These are phyloP conservation scores for Dovyalis caffra DNA, from an alignment of 345 rosid genomes.

Conservation along the genomic window DNA sequence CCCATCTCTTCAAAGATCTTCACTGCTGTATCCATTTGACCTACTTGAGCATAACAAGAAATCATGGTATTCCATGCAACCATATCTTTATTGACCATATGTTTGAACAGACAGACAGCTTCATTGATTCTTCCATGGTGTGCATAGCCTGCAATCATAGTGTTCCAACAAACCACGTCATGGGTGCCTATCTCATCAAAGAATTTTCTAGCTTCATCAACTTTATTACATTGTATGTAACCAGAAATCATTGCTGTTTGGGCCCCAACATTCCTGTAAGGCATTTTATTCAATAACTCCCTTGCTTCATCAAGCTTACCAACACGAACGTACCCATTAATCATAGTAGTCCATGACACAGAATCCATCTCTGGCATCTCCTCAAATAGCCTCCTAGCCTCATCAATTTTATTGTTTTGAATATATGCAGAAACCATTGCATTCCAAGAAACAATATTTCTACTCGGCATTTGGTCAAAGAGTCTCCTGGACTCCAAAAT, in stretches of 20 bases:
- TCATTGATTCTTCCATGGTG: slow-evolving; percentile 34
- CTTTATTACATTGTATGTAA: slow-evolving; percentile 21
- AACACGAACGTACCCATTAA: slow-evolving; percentile 36
- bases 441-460: no score
- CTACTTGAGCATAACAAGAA: slow-evolving; percentile 37
- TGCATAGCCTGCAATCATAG: slow-evolving; percentile 40
- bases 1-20: slow-evolving; percentile 43
- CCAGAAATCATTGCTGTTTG: slow-evolving; percentile 43
- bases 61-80: slow-evolving; percentile 52
- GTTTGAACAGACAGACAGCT: slow-evolving; percentile 30
- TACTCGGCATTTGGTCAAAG: slow-evolving; percentile 34
- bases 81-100: slow-evolving; percentile 37
- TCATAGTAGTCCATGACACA: slow-evolving; percentile 44
- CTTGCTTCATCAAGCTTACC: slow-evolving; percentile 41
- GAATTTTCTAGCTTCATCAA: slow-evolving; percentile 34
- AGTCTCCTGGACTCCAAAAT: slow-evolving; percentile 30
- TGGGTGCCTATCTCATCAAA: slow-evolving; percentile 26
- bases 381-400: slow-evolving; percentile 36
- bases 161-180: slow-evolving; percentile 41
- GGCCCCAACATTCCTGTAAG: slow-evolving; percentile 25
- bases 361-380: slow-evolving; percentile 41
- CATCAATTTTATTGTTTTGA: slow-evolving; percentile 21
- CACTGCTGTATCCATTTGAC: slow-evolving; percentile 29
- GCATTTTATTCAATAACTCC: slow-evolving; percentile 34
- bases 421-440: slow-evolving; percentile 42